Evolutionary conservation across 1,284 basidiomycete genomes (phyloP), one percentile per base, ranked within the genome.

Genomic region (Bjerkandera adusta): DNA sequence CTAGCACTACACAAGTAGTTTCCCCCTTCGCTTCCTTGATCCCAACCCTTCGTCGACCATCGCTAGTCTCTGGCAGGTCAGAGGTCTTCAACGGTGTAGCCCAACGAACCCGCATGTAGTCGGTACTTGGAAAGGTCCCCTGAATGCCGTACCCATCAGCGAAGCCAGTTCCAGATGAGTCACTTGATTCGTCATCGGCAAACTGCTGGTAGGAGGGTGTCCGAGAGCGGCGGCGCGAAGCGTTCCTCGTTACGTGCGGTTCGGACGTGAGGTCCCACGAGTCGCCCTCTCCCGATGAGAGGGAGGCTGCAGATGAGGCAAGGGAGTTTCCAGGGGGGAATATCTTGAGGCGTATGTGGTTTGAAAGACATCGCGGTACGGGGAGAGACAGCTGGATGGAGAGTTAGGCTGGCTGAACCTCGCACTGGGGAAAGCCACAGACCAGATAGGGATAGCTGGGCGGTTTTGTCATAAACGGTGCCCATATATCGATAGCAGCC

Each of bases 171-270:
- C 67, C 70, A 2, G 83, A 81, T 1, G 84, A 82, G 58, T 89
- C 87, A 32, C 84, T 87, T 2, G 83, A 84, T 59, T 90, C 88
- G 56, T 90, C 88, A 51, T 90, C 87, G 1, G 87, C 87, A 59
- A 87, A 81, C 54, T 84, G 73, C 42, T 72, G 78, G 57, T 81
- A 81, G 3, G 83, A 81, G 43, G 73, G 73, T 1, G 76, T 66
- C 26, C 85, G 77, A 8, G 73, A 69, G 21, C 70, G 65, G 33
- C 75, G 75, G 27, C 67, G 58, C 1, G 72, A 66, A n/a, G 68
- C 50, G 33, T 60, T 69, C 18, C 82, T 80, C 6, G 83, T 79
- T 43, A 90, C 86, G 59, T 78, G 78, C 5, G 88, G 38, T n/a
- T 89, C 87, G 0, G 84, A 84, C 1, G 81, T 79, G 40, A 90